phyloP scores from a whole-genome alignment of 371 early-diverging fungal genomes.

The Mucor sp. region DNA sequence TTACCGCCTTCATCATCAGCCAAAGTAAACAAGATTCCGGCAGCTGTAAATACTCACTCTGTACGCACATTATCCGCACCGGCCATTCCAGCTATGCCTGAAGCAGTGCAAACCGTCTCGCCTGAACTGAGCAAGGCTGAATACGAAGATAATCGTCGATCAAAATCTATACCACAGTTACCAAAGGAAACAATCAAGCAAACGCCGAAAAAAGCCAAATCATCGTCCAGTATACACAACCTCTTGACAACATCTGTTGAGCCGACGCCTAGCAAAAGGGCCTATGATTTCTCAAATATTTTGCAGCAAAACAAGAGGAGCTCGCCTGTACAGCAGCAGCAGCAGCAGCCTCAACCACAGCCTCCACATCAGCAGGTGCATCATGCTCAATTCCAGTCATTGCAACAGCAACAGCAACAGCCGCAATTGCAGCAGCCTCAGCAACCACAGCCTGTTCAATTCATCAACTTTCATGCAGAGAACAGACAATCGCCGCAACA shows the following conservation, averaged over 20 bases:
- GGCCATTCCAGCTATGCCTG: neutral
- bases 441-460: conserved; percentile 16
- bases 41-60: neutral
- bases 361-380: conserved; percentile 6
- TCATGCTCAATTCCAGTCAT: neutral
- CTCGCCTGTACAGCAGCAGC: conserved; percentile 1
- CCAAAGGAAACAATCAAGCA: neutral
- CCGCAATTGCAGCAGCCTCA: conserved; percentile 6
- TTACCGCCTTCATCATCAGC: neutral
- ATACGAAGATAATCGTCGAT: neutral
- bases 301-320: neutral
- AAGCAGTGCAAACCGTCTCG: neutral
- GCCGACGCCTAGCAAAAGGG: conserved; percentile 3
- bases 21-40: neutral
- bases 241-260: conserved; percentile 18
- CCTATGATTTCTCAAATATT: conserved; percentile 12
- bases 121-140: neutral
- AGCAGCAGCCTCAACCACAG: conserved; percentile 2
- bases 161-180: conserved; percentile 25
- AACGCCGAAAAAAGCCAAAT: conserved; percentile 10
- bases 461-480: conserved; percentile 25
- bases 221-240: conserved; percentile 15
- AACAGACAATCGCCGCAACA: conserved; percentile 1
- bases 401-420: conserved; percentile 4
- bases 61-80: conserved; percentile 5